These are phyloP conservation scores for Fusarium foetens DNA, from an alignment of 2,329 filamentous ascomycete genomes.

Conservation along the genomic window DNA sequence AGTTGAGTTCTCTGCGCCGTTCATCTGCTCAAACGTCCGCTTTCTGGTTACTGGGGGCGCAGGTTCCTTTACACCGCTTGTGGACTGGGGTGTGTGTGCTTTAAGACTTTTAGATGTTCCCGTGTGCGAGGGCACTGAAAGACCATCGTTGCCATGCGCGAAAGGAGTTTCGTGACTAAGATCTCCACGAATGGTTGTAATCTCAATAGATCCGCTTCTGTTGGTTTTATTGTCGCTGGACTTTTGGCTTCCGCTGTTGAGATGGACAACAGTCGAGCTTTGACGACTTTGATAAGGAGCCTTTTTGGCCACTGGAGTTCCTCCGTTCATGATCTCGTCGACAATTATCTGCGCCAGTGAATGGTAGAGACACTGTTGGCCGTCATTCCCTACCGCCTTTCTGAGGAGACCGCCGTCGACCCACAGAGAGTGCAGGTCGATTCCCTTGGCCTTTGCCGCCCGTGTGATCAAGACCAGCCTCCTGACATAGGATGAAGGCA, in stretches of 20 bases:
- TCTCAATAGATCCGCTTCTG: not conserved
- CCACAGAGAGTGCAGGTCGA: not conserved
- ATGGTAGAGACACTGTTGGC: not conserved
- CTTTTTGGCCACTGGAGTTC: accelerated
- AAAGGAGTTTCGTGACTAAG: accelerated
- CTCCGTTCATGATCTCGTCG: accelerated
- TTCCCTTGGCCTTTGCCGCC: not conserved
- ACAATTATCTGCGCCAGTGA: not conserved
- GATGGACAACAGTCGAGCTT: not conserved
- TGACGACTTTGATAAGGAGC: not conserved
- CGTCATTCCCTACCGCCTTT: not conserved
- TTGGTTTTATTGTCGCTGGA: not conserved
- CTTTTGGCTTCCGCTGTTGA: too few species aligned
- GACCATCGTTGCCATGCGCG: accelerated
- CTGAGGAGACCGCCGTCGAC: not conserved
- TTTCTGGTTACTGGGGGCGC: not conserved
- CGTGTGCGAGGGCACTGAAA: too few species aligned
- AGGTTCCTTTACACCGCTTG: accelerated
- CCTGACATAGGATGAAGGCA: not conserved
- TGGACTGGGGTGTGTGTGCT: not conserved
- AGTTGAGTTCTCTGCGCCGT: accelerated
- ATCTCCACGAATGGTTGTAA: accelerated
- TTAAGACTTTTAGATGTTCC: too few species aligned
- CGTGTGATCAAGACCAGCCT: not conserved
- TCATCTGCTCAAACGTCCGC: not conserved